These are phyloP conservation scores for Solanum bulbocastanum DNA, from an alignment of 257 asterid genomes.

Conservation along the genomic window DNA sequence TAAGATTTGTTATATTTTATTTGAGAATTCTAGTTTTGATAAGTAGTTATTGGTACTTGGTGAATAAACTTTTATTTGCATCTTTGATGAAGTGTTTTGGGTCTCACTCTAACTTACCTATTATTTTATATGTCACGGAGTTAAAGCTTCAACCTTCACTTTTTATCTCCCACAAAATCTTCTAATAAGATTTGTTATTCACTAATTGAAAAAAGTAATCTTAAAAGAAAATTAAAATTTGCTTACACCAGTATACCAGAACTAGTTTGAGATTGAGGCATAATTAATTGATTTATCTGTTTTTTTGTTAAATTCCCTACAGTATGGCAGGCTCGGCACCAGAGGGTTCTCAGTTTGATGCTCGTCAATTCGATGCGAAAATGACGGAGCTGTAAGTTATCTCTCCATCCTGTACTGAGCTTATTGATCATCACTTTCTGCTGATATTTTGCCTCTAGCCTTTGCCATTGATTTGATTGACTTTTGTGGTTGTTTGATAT, in stretches of 20 bases:
- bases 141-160: background rate
- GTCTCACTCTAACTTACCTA: background rate
- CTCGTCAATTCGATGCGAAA: constrained; percentile 40
- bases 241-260: background rate
- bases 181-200: background rate
- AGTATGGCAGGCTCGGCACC: constrained; percentile 52
- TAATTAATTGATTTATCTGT: background rate
- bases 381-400: constrained; percentile 43
- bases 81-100: background rate
- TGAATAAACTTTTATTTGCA: background rate
- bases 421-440: background rate
- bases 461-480: background rate
- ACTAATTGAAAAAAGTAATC: background rate
- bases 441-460: background rate
- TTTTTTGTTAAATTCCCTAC: constrained; percentile 2
- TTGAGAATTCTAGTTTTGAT: background rate
- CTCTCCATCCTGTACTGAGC: background rate
- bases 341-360: constrained; percentile 54
- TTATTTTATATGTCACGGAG: background rate
- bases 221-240: background rate
- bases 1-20: background rate
- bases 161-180: background rate
- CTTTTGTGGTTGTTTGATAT: background rate
- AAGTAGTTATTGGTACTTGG: background rate
- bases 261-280: background rate